Evolutionary conservation across 2,329 filamentous ascomycete genomes (phyloP), one percentile per base, ranked within the genome.

Genomic region (Thielaviopsis musarum): DNA sequence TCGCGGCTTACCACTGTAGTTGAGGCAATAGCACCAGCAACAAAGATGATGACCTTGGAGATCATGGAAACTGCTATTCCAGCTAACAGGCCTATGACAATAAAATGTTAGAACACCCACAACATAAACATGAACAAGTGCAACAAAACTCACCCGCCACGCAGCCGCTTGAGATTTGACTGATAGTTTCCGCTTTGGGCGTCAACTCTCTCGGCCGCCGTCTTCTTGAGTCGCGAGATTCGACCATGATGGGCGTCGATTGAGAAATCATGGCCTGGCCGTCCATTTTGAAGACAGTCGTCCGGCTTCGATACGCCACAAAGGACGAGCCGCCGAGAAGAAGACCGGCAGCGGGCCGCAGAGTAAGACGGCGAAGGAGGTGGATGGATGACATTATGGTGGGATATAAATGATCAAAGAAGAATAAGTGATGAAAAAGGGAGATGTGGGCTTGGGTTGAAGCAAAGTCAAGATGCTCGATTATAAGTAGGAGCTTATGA

Each of bases 51-150:
- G 1, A 84, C 81, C 67, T 81, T 81, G 9, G 84, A 88, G 69
- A 91, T 88, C 17, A 85, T 73, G 61, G 82, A 82, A 26, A 90
- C 76, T 0, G 84, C 71, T 34, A 91, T 65, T 1, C 85, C 85
- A 2, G 77, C 71, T n/a, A 78, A 65, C 59, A 87, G 79, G 19
- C 84, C 83, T 84, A 58, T 3, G 28, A 17, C 2, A 15, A 17
- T 19, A 10, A 34, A 34, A 59, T 17, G 48, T 59, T 54, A 61
- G 24, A 52, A 17, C n/a, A n/a, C 15, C 52, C 45, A 60, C 22
- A 4, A 17, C 10, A 22, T 12, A 56, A 34, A 9, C 52, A 22
- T 19, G 5, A 9, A 5, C 22, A 15, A 30, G 9, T n/a, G 17
- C 48, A 54, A n/a, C 28, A 5, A 6, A 6, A 66, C 69, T 15